Conservation (phyloP, 495 filamentous ascomycete species). For the Penicillium longicatenatum region DNA sequence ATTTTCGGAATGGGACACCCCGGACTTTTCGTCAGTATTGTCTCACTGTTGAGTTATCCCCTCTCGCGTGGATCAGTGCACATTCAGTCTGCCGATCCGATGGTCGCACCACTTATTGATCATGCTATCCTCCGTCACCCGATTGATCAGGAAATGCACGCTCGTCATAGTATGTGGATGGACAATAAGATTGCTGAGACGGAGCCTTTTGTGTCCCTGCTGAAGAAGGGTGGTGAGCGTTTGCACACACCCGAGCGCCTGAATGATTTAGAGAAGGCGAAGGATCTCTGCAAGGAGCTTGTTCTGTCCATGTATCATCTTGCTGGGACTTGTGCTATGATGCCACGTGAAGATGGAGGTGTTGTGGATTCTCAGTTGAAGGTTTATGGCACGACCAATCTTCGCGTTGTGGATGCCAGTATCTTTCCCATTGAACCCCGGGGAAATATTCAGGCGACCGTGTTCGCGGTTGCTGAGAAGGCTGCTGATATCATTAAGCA, state of each 20-base stretch:
- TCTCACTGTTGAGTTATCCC: constrained; percentile 44
- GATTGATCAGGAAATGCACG: constrained; percentile 49
- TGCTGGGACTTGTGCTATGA: constrained; percentile 23
- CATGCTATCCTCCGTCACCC: constrained; percentile 47
- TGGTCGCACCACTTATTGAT: constrained; percentile 42
- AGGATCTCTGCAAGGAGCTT: constrained; percentile 14
- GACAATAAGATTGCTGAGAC: constrained; percentile 42
- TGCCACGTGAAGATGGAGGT: constrained; percentile 50
- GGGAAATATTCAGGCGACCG: constrained; percentile 48
- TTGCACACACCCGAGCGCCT: constrained; percentile 11
- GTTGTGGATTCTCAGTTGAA: constrained; percentile 50
- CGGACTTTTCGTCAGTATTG: constrained; percentile 44
- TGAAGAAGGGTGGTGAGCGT: constrained; percentile 32
- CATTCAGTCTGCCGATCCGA: constrained; percentile 37
- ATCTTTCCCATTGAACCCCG: constrained; percentile 52
- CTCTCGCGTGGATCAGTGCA: constrained; percentile 58
- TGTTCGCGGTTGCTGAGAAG: constrained; percentile 57
- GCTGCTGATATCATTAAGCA: constrained; percentile 56
- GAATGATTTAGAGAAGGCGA: constrained; percentile 12
- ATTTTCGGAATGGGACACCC: constrained; percentile 19
- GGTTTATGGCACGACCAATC: constrained; percentile 49
- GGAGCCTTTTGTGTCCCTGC: constrained; percentile 35
- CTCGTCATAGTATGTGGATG: constrained; percentile 45
- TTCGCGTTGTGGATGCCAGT: constrained; percentile 58
- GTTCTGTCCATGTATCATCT: constrained; percentile 38